Percentiles rank a stretch among this genome's conserved stretches.
Evolutionary conservation across 345 rosid species (phyloP).

Genomic region (Physaria fendleri): DNA sequence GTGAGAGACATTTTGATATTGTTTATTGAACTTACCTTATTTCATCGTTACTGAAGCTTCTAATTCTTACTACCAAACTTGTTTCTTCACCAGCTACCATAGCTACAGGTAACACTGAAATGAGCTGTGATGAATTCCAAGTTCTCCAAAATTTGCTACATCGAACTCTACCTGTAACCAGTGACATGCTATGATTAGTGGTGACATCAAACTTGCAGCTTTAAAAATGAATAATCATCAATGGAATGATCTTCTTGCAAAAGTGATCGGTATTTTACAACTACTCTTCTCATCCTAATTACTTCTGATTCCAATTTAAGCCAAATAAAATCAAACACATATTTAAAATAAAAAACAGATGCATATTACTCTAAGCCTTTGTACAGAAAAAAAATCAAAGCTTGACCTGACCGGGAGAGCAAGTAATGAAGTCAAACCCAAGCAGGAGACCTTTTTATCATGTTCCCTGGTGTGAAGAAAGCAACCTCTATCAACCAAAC

Average conservation of each 20-base stretch:
- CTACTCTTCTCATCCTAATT: too few relatives aligned
- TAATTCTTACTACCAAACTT: slow-evolving; percentile 61
- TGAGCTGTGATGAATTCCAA: slow-evolving; percentile 75
- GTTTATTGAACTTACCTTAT: slow-evolving; percentile 46
- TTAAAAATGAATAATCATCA: too few relatives aligned
- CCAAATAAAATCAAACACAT: too few relatives aligned
- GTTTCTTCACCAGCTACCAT: slow-evolving; percentile 65
- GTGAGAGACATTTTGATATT: background rate
- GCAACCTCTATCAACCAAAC: slow-evolving; percentile 1
- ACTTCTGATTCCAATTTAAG: too few relatives aligned
- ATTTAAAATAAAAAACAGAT: too few relatives aligned
- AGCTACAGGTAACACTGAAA: too few relatives aligned
- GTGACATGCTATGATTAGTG: background rate
- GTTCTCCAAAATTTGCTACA: slow-evolving; percentile 68
- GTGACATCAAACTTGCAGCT: background rate
- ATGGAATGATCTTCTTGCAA: too few relatives aligned
- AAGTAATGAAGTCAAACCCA: slow-evolving; percentile 87
- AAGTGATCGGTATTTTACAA: too few relatives aligned
- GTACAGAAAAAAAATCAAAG: too few relatives aligned
- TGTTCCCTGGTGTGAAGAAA: slow-evolving; percentile 58
- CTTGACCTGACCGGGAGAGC: slow-evolving; percentile 83
- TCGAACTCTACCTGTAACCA: slow-evolving; percentile 52
- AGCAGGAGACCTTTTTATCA: slow-evolving; percentile 93
- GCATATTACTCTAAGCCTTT: too few relatives aligned
- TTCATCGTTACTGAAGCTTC: slow-evolving; percentile 55